Base-by-base conservation (phyloP, 169 alveolate genomes). In the Toxoplasma gondii region DNA sequence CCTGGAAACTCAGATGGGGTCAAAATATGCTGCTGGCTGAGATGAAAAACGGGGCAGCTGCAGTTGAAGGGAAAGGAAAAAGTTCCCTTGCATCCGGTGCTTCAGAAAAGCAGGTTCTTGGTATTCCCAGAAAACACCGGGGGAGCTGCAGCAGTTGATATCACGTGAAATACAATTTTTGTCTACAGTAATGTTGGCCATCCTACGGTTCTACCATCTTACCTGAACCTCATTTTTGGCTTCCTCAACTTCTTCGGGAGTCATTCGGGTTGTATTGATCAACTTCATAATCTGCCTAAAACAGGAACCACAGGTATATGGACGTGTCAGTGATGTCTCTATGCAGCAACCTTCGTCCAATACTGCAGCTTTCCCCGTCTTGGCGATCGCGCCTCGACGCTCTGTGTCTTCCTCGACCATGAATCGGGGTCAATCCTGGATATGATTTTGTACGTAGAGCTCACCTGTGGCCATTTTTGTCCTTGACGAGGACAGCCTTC, bases 401-500 rank as follows among this genome's bases (percentile, higher is more conserved):
- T 12, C 58, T 49, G 12, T 49, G 58, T 49, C 22, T 9, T 49
- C 27, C 58, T 49, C 43, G 43, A 24, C 78, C 16, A 24, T 24
- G 34, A 31, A 4, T 64, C 36, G 36, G 78, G 29, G 9, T 24
- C 78, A 7, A 0, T 64, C 34, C 0, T 19, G 36, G 1, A 31
- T 24, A 64, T 19, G 78, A 10, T 24, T 64, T 29, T 64, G 78
- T 24, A 64, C 78, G 78, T 29, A 31, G 34, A 39, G 39, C 90
- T 5, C 67, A 93, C 95, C 78, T 93, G 70, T 84, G 44, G 7
- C 93, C 95, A 0, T 45, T 78, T 43, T 74, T 93, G 67, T 93
- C 95, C 54, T 81, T 93, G 82, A 93, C 95, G 43, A 93, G 92
- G 70, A 93, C 95, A 0, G 95, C 95, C 90, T 87, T 93, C 69